Evolutionary conservation across 2,329 filamentous ascomycete species (phyloP), one percentile per base, ranked within the genome.

Genomic region (Aspergillus tamarii): DNA sequence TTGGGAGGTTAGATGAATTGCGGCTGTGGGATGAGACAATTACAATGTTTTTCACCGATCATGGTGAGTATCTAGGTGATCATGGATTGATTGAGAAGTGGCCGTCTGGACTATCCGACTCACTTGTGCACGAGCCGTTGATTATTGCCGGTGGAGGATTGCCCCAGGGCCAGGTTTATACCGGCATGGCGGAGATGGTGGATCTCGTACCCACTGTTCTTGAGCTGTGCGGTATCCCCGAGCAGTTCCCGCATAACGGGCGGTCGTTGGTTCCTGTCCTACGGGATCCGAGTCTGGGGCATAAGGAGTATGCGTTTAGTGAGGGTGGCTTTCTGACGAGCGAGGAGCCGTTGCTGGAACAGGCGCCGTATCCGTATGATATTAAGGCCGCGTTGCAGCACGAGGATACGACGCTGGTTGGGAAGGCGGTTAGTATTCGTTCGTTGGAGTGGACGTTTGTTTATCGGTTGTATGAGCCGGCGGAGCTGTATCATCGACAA

Each of bases 51-150:
- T 48, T 48, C 23, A 48, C 45, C 1, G 45, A 48, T 10, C 45
- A 48, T 5, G 82, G 81, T 4, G 81, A 84, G 59, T 84, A 80
- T 57, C 76, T 84, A 0, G 82, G 81, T 14, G 81, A 84, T 58
- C 75, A 83, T 59, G 81, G 81, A 0, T 69, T 84, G 14, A 80
- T 84, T 26, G 82, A 84, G 68, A 84, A 84, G 62, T 84, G 82
- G 81, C 81, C 80, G 0, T 81, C 78, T 0, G 81, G 78, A 3
- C 66, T 83, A 0, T 81, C 77, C 0, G 78, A 83, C 36, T 73
- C 74, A 1, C 73, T 84, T 12, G 45, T 48, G 45, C 45, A 48
- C 1, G 45, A 48, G 1, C 45, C 45, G 23, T 48, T 48, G 23
- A 48, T 48, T 19, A 48, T 48, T 19, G 45, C 45, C 14, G 45